phyloP scores from a whole-genome alignment of 768 basidiomycete genomes.

The Amanita subjunquillea region DNA sequence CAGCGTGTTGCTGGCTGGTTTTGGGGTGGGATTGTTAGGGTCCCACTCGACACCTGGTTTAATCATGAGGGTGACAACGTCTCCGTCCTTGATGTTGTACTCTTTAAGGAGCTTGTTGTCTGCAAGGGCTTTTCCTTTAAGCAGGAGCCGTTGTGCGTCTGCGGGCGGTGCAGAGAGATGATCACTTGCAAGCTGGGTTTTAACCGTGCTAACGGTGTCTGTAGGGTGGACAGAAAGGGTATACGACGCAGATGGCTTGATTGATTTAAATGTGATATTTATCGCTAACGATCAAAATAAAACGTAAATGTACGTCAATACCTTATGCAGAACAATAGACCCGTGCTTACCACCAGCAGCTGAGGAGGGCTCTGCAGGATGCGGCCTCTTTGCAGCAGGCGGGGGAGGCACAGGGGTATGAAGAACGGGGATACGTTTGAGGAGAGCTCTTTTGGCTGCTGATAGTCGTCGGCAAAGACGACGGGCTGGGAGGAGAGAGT shows the following conservation, averaged over 20 bases:
- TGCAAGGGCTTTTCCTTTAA: slow-evolving; percentile 90
- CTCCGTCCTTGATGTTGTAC: slow-evolving; percentile 74
- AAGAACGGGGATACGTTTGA: slow-evolving; percentile 62
- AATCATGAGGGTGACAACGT: slow-evolving; percentile 78
- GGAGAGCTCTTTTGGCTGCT: slow-evolving; percentile 56
- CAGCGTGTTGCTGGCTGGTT: slow-evolving; percentile 13
- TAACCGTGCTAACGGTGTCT: slow-evolving; percentile 78
- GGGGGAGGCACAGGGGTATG: slow-evolving; percentile 6
- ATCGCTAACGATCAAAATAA: slow-evolving; percentile 21
- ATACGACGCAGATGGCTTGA: slow-evolving; percentile 77
- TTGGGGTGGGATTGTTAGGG: slow-evolving; percentile 26
- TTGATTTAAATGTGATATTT: slow-evolving; percentile 78
- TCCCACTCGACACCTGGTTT: slow-evolving; percentile 70
- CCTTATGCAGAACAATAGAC: not conserved
- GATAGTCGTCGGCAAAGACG: slow-evolving; percentile 64
- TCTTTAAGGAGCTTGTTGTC: slow-evolving; percentile 87
- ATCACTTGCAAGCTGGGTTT: slow-evolving; percentile 54
- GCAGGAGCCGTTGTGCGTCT: slow-evolving; percentile 74
- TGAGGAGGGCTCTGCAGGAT: not conserved
- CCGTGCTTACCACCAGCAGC: not conserved
- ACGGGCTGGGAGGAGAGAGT: slow-evolving; percentile 60
- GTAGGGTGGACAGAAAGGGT: slow-evolving; percentile 64
- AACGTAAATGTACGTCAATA: not conserved
- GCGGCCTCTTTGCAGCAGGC: slow-evolving; percentile 4
- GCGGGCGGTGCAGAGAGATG: slow-evolving; percentile 64